Percentiles rank a stretch among this genome's conserved stretches.
These are phyloP conservation scores for Dictyostelium brefeldianum DNA, from an alignment of 78 protist species.

Conservation along the genomic window DNA sequence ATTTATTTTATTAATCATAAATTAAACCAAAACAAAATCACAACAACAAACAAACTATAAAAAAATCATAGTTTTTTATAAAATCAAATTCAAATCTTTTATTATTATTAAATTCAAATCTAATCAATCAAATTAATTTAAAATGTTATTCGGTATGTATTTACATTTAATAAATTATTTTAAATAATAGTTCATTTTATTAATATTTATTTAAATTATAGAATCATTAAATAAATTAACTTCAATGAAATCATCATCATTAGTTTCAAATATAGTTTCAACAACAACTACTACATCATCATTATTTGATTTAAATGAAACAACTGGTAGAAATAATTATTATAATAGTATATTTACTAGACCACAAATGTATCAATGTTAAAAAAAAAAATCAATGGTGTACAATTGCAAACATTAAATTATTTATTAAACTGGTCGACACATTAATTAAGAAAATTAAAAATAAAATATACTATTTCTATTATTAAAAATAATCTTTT, in stretches of 20 bases:
- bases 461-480: too few relatives aligned
- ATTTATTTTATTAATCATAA: neutral
- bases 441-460: too few relatives aligned
- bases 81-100: neutral
- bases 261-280: too few relatives aligned
- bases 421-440: too few relatives aligned
- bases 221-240: neutral
- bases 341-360: slow-evolving; percentile 5
- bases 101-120: neutral
- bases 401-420: too few relatives aligned
- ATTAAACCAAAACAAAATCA: neutral
- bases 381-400: neutral
- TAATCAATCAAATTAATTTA: neutral
- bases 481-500: too few relatives aligned
- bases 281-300: neutral
- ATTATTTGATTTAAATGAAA: neutral
- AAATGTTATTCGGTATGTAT: slow-evolving; percentile 15
- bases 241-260: neutral
- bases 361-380: slow-evolving; percentile 15
- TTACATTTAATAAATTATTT: neutral
- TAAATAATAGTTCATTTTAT: neutral
- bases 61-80: neutral
- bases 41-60: neutral
- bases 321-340: neutral
- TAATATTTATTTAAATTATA: neutral